Evolutionary conservation across 177 flowering plant genomes (phyloP).

Genomic region (Vitis hybrid): DNA sequence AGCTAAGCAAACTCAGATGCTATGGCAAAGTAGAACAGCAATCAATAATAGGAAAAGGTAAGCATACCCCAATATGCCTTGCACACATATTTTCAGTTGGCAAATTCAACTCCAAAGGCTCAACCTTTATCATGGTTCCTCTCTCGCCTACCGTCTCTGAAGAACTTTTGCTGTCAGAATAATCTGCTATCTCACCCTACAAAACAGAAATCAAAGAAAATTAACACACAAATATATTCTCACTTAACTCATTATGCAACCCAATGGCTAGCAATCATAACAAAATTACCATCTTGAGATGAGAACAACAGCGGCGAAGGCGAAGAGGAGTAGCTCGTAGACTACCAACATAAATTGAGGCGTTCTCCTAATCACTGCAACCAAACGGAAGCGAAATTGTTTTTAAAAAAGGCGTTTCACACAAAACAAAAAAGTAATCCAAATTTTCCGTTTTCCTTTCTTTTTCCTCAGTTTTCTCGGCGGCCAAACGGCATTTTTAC

Average conservation of each 20-base stretch:
- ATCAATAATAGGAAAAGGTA: not conserved
- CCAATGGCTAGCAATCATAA: not conserved
- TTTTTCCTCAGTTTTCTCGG: no score
- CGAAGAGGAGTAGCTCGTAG: not conserved
- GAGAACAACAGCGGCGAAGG: not conserved
- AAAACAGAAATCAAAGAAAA: not conserved
- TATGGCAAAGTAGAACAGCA: not conserved
- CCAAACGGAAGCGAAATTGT: not conserved
- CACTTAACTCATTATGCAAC: not conserved
- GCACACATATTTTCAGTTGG: conserved; percentile 23
- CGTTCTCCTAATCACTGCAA: no score
- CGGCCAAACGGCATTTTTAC: no score
- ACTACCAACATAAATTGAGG: not conserved
- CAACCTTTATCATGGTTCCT: conserved; percentile 36
- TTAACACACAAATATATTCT: not conserved
- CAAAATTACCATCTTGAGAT: conserved; percentile 3
- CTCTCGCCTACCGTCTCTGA: conserved; percentile 21
- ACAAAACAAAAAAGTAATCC: no score
- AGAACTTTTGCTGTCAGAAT: conserved; percentile 23
- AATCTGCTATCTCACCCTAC: conserved; percentile 17
- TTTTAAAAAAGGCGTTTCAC: not conserved
- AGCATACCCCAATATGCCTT: conserved; percentile 36
- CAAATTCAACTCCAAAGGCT: conserved; percentile 31
- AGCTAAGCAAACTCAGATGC: not conserved
- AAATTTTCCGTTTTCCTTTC: no score